These are phyloP conservation scores for Botrytis fragariae DNA, from an alignment of 2,329 filamentous ascomycete species.

Conservation along the genomic window DNA sequence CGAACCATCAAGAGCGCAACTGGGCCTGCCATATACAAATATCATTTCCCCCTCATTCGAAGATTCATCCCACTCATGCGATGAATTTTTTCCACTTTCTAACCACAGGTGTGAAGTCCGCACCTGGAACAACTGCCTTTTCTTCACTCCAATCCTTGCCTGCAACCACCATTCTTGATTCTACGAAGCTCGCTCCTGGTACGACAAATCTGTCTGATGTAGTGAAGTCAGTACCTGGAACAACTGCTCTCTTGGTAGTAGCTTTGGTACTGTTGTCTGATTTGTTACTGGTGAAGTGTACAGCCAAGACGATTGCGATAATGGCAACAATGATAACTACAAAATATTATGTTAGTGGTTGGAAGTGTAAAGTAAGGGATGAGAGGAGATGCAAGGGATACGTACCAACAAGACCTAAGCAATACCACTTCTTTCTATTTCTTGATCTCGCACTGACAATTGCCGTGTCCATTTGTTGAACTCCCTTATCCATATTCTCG, in stretches of 20 bases:
- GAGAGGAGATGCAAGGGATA: conserved; percentile 6
- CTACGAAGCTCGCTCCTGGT: conserved; percentile 20
- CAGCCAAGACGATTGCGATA: conserved; percentile 48
- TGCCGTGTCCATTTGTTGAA: conserved; percentile 77
- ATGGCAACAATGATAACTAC: conserved; percentile 54
- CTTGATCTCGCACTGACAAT: conserved; percentile 72
- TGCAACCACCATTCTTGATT: conserved; percentile 22
- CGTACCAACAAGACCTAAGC: conserved; percentile 69
- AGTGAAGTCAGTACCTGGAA: conserved; percentile 20
- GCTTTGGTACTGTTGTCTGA: conserved; percentile 5
- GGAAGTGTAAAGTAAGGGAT: conserved; percentile 8
- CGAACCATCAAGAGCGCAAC: conserved; percentile 4
- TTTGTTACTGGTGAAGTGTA: conserved; percentile 43
- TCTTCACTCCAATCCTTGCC: conserved; percentile 21
- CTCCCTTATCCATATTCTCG: conserved; percentile 80
- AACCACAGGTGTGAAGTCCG: background rate
- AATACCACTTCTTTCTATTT: conserved; percentile 88
- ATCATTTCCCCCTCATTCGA: background rate
- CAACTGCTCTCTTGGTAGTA: conserved; percentile 28
- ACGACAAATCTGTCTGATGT: conserved; percentile 22
- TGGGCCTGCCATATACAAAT: conserved; percentile 17
- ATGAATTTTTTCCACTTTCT: conserved; percentile 27
- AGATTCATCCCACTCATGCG: conserved; percentile 19
- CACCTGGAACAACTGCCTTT: conserved; percentile 15
- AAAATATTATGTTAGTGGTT: conserved; percentile 25